Evolutionary conservation across 2,329 filamentous ascomycete species (phyloP).

Genomic region (Penicillium sclerotigenum): DNA sequence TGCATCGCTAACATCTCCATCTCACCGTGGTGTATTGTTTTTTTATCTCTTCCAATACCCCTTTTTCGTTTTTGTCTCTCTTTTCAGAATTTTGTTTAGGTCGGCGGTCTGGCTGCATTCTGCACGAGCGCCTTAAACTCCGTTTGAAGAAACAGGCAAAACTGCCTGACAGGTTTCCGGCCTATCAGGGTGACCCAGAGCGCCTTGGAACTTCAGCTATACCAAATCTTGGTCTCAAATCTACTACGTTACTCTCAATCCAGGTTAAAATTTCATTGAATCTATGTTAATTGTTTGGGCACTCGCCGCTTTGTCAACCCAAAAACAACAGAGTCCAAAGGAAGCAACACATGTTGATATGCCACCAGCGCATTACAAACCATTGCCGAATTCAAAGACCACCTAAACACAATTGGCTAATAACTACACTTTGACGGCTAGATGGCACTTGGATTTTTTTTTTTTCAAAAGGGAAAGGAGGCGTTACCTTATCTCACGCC

Average conservation of each 20-base stretch:
- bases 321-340: not conserved
- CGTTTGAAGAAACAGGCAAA: not conserved
- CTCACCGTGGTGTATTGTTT: not conserved
- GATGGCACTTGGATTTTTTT: not conserved
- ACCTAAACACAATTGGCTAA: slow-evolving; percentile 4
- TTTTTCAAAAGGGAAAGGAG: not conserved
- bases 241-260: not conserved
- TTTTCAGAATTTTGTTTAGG: not conserved
- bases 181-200: not conserved
- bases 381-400: not conserved
- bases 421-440: not conserved
- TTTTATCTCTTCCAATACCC: not conserved
- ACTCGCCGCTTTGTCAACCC: not conserved
- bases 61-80: not conserved
- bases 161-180: not conserved
- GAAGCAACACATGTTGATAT: not conserved
- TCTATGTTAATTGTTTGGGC: not conserved
- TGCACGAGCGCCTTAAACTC: not conserved
- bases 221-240: not conserved
- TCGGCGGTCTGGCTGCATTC: too few relatives aligned
- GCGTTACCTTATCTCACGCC: not conserved
- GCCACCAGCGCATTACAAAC: not conserved
- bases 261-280: not conserved
- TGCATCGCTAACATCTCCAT: not conserved
- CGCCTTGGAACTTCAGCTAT: not conserved